Conservation (phyloP, 306 rosid species). For the Sicyos baderoa region DNA sequence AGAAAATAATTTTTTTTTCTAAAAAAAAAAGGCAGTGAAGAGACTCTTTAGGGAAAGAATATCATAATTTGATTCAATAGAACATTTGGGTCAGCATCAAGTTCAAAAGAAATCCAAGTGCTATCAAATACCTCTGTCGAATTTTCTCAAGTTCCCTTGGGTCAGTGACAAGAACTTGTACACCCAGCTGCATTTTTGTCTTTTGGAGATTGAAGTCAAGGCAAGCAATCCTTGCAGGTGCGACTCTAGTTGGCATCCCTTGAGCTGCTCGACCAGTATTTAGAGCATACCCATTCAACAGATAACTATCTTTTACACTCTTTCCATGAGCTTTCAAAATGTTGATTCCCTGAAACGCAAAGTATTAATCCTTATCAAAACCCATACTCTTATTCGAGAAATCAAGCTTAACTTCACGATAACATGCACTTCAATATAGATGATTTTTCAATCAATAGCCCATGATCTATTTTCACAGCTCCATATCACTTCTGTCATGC, state of each 20-base stretch:
- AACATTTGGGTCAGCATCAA: neutral
- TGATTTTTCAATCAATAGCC: neutral
- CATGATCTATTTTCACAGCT: neutral
- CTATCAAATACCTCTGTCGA: constrained; percentile 63
- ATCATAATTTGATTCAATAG: neutral
- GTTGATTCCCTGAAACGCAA: constrained; percentile 62
- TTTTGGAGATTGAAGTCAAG: constrained; percentile 97
- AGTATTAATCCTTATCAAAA: constrained; percentile 4
- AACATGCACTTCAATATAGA: neutral
- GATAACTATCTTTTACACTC: constrained; percentile 85
- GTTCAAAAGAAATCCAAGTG: neutral
- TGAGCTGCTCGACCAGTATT: constrained; percentile 95
- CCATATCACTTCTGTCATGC: neutral
- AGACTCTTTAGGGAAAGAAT: neutral
- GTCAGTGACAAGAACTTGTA: constrained; percentile 81
- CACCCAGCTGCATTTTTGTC: constrained; percentile 98
- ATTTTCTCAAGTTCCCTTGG: constrained; percentile 96
- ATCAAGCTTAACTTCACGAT: neutral
- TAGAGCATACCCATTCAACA: constrained; percentile 89
- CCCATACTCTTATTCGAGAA: neutral
- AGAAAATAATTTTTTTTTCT: no score
- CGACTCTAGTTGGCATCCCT: constrained; percentile 90
- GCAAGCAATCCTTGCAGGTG: constrained; percentile 93
- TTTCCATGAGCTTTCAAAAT: constrained; percentile 95
- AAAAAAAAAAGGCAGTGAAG: constrained; percentile 7